Evolutionary conservation across 495 filamentous ascomycete species (phyloP).

Genomic region (Tuber magnatum): DNA sequence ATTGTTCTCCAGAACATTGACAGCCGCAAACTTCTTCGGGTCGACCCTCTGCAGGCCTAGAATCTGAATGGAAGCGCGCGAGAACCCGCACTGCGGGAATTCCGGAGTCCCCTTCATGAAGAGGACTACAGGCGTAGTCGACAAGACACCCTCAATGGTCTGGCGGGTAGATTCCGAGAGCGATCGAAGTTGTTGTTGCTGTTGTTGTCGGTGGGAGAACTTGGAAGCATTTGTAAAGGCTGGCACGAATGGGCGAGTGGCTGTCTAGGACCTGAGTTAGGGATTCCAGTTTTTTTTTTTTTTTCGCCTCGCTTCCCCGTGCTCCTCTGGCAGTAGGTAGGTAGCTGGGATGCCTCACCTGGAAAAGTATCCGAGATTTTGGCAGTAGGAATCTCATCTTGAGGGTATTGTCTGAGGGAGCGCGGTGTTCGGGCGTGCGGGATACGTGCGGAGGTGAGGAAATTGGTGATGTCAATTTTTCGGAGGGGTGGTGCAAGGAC

Average conservation of each 20-base stretch:
- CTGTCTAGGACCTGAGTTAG: constrained; percentile 7
- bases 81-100: constrained; percentile 96
- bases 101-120: constrained; percentile 99
- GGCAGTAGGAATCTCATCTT: constrained; percentile 18
- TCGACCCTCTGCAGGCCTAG: constrained; percentile 90
- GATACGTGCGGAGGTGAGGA: constrained; percentile 8
- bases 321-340: constrained; percentile 3
- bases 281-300: constrained; percentile 9
- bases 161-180: constrained; percentile 67
- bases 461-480: constrained; percentile 21
- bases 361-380: constrained; percentile 22
- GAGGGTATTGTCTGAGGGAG: neutral
- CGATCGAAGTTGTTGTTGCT: constrained; percentile 50
- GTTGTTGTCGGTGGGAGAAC: constrained; percentile 20
- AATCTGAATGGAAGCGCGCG: constrained; percentile 88
- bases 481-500: neutral
- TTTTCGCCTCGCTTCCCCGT: constrained; percentile 2
- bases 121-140: constrained; percentile 79
- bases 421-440: neutral
- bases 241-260: constrained; percentile 19
- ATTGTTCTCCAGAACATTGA: constrained; percentile 88
- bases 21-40: constrained; percentile 91
- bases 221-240: constrained; percentile 15
- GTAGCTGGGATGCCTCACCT: constrained; percentile 10
- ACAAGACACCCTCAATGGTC: constrained; percentile 82